Percentiles rank a stretch among this genome's conserved stretches.
phyloP scores from a whole-genome alignment of 1,139 yeast genomes.

The Yamadazyma songkhlaensis region DNA sequence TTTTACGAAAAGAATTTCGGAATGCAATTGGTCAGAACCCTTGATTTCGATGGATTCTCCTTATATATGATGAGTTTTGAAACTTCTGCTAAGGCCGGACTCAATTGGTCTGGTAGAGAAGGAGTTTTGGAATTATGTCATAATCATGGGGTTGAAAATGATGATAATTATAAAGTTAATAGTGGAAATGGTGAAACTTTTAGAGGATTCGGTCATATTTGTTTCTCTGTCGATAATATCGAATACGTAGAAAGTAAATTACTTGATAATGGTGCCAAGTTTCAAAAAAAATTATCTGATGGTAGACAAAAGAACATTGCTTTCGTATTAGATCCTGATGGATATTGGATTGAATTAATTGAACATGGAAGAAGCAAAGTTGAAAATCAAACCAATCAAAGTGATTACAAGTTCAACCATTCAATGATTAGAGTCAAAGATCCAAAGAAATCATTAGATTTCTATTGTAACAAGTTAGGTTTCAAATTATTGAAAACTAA shows the following conservation, averaged over 20 bases:
- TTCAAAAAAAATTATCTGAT: constrained; percentile 79
- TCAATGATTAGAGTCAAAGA: constrained; percentile 92
- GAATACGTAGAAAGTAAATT: constrained; percentile 57
- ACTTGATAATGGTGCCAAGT: constrained; percentile 59
- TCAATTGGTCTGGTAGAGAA: constrained; percentile 57
- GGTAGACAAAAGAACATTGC: constrained; percentile 95
- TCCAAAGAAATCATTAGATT: constrained; percentile 68
- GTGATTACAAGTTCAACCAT: constrained; percentile 73
- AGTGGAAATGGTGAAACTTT: constrained; percentile 83
- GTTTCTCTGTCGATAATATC: constrained; percentile 82
- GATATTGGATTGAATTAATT: constrained; percentile 93
- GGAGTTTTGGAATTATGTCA: constrained; percentile 87
- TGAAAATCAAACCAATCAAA: constrained; percentile 34
- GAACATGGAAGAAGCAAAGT: constrained; percentile 50
- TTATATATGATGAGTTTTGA: constrained; percentile 68
- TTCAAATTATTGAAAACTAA: constrained; percentile 62
- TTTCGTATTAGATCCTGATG: constrained; percentile 91
- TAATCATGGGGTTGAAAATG: constrained; percentile 70
- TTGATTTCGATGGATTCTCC: constrained; percentile 58
- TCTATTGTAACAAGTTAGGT: constrained; percentile 77
- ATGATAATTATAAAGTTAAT: constrained; percentile 55
- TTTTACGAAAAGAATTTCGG: constrained; percentile 80
- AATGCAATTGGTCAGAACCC: constrained; percentile 55
- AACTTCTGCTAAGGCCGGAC: constrained; percentile 36
- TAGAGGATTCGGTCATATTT: constrained; percentile 93